Evolutionary conservation across 202 grass and related monocot genomes (phyloP).

Genomic region (Hordeum pubiflorum): DNA sequence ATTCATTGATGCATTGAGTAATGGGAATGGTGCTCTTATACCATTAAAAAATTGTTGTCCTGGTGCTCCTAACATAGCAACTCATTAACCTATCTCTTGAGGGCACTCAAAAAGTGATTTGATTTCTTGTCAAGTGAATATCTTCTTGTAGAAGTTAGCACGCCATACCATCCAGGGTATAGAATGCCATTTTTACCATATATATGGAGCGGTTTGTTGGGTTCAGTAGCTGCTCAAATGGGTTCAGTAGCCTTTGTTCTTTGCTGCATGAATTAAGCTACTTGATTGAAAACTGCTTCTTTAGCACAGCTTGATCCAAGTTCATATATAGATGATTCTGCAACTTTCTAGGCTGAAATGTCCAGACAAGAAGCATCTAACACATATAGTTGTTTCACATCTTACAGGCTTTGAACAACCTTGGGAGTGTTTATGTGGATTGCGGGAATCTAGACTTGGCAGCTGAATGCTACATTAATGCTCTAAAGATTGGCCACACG

Average conservation of each 20-base stretch:
- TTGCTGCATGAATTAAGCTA: not conserved
- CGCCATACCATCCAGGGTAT: not conserved
- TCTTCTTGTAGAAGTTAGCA: conserved; percentile 15
- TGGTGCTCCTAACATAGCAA: conserved; percentile 29
- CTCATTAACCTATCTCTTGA: not conserved
- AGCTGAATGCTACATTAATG: conserved; percentile 94
- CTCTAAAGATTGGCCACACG: conserved; percentile 90
- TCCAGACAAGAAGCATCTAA: not conserved
- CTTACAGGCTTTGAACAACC: conserved; percentile 86
- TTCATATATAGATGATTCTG: not conserved
- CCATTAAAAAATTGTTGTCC: conserved; percentile 24
- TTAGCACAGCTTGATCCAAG: not conserved
- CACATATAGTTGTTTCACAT: conserved; percentile 13
- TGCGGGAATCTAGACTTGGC: conserved; percentile 82
- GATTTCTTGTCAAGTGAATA: conserved; percentile 13
- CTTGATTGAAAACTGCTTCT: not conserved
- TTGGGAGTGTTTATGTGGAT: conserved; percentile 97
- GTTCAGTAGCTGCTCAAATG: not conserved
- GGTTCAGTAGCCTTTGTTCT: not conserved
- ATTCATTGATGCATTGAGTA: conserved; percentile 33
- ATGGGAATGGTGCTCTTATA: conserved; percentile 3
- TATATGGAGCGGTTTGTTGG: not conserved
- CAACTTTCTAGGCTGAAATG: conserved; percentile 10
- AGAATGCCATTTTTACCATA: not conserved
- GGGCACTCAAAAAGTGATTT: not conserved